Evolutionary conservation across 768 basidiomycete genomes (phyloP), one percentile per base, ranked within the genome.

Genomic region (Lactifluus piperatus): DNA sequence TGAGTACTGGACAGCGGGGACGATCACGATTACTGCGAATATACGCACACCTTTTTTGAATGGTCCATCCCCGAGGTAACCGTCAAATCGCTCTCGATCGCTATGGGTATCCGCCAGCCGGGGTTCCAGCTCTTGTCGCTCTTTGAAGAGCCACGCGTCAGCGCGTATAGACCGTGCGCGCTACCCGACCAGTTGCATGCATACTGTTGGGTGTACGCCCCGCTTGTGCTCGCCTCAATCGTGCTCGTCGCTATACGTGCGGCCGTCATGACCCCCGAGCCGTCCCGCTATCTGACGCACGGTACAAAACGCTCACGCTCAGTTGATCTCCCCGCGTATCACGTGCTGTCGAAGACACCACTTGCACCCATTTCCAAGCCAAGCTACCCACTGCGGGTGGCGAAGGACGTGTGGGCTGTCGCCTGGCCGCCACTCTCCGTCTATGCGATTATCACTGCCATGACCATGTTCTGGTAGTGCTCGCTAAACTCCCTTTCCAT

Each of bases 21-120:
- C 70, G 94, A 97, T 68, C 94, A 97, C 69, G 95, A 97, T 67
- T 92, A 94, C 64, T 98, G 95, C 71, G 90, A 90, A 74, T 82
- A 84, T 67, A 75, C 75, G 68, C 82, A 85, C 69, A 64, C 72
- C 62, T 68, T 70, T 54, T 62, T 62, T 55, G 60, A 60, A n/a
- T 59, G 59, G 36, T n/a, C 34, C 29, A 73, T 82, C 13, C 79
- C 77, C 51, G 94, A 98, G 73, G 78, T 94, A 20, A 89, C 91
- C 0, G 81, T 97, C 67, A 97, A 93, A 70, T 86, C 91, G 2
- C 77, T 97, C 66, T 92, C 91, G 13, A 91, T 94, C 78, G 88
- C 86, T 4, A 90, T 92, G 83, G 91, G 89, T 32, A 80, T 98
- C 53, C 78, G 79, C 45, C 76, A 77, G 29, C 94, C 95, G 6